Conservation (phyloP, 345 rosid species). For the Populus deltoides region DNA sequence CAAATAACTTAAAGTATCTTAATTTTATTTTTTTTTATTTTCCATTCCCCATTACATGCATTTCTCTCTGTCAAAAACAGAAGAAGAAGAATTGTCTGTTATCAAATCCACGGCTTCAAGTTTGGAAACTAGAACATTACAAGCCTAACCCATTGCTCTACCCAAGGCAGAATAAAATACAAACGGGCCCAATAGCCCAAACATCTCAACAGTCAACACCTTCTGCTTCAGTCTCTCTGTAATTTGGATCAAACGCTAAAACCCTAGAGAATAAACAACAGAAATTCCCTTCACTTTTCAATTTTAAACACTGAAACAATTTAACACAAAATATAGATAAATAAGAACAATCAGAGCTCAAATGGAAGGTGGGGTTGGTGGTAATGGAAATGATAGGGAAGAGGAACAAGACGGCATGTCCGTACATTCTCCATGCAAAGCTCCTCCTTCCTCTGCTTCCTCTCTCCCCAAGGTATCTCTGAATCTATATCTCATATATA, state of each 20-base stretch:
- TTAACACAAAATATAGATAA: neutral
- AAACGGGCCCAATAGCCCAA: neutral
- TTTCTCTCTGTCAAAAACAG: too few relatives aligned
- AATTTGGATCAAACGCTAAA: constrained; percentile 12
- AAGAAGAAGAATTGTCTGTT: too few relatives aligned
- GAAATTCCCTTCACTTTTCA: neutral
- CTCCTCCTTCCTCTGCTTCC: constrained; percentile 91
- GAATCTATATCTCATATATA: neutral
- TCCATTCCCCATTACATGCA: too few relatives aligned
- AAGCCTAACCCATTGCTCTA: neutral
- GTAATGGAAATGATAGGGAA: constrained; percentile 45
- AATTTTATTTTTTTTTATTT: too few relatives aligned
- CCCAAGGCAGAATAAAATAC: neutral
- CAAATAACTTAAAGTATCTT: too few relatives aligned
- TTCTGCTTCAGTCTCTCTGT: neutral
- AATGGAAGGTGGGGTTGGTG: constrained; percentile 38
- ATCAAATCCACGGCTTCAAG: too few relatives aligned
- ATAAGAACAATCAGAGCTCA: neutral
- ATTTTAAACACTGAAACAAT: neutral
- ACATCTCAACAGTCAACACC: neutral
- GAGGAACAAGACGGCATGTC: constrained; percentile 87
- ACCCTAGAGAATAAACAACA: neutral
- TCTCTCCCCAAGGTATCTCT: constrained; percentile 77
- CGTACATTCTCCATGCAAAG: constrained; percentile 92
- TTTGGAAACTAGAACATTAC: too few relatives aligned